Percentiles rank a stretch among this genome's conserved stretches.
Evolutionary conservation across 306 rosid species (phyloP).

Genomic region (Pueraria montana): DNA sequence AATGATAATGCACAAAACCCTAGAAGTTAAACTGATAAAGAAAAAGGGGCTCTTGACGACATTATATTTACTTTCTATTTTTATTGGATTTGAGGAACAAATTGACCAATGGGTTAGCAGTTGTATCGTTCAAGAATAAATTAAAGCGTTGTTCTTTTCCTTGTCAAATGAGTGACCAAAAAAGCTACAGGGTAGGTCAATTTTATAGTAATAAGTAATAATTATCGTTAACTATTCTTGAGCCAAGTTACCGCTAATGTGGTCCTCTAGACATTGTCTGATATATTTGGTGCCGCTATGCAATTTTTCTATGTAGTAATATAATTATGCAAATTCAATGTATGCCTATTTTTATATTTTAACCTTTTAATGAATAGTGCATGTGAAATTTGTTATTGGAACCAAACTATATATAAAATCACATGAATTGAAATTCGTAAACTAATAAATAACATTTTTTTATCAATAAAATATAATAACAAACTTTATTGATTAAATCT

Average conservation of each 20-base stretch:
- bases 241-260: background rate
- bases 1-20: slow-evolving; percentile 54
- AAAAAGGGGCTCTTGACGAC: slow-evolving; percentile 39
- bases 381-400: background rate
- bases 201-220: slow-evolving; percentile 11
- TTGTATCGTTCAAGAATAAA: slow-evolving; percentile 36
- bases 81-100: slow-evolving; percentile 44
- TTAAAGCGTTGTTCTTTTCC: slow-evolving; percentile 37
- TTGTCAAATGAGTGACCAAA: slow-evolving; percentile 35
- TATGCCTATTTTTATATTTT: background rate
- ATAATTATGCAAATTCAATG: background rate
- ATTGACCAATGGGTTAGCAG: slow-evolving; percentile 49
- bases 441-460: background rate
- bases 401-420: background rate
- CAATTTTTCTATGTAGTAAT: background rate
- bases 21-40: slow-evolving; percentile 49
- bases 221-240: slow-evolving; percentile 12
- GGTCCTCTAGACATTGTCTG: background rate
- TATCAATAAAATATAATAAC: background rate
- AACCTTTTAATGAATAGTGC: background rate
- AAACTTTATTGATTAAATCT: background rate
- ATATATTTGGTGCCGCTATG: background rate
- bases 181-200: slow-evolving; percentile 19
- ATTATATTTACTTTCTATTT: slow-evolving; percentile 39
- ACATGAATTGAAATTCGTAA: background rate